Base-by-base conservation (phyloP, 768 basidiomycete species). In the Leccinum rimulosum region DNA sequence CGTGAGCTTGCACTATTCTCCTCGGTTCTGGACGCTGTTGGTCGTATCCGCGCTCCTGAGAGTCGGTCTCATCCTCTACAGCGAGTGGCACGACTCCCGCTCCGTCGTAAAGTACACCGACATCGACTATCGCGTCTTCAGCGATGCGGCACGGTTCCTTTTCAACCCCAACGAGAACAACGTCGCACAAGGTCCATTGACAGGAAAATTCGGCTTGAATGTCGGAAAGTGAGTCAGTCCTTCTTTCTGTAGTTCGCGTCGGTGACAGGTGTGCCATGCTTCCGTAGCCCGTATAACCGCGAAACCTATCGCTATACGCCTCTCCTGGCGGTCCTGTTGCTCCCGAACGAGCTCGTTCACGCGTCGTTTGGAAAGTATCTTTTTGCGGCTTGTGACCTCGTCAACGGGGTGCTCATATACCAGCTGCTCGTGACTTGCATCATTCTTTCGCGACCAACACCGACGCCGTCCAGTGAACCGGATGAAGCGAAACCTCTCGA, bases 261-360 rank as follows among this genome's bases (percentile, higher is more conserved):
- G 55, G 40, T 52, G 58, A 45, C 43, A 48, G 33, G 15, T 33
- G 57, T 35, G 58, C 57, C 62, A 25, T 66, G 28, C 35, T 25
- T 36, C 54, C 56, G 2, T 66, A 98, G 93, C 68, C 97, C 97
- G 8, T 99, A 98, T 72, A 82, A 79, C 11, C 83, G 97, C 43
- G 84, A 90, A 64, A 99, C 97, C 1, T 99, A 96, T 71, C 90
- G 97, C 19, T 99, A 99, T 73, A 98, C 97, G 0, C 97, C 97
- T 7, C 76, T 99, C 33, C 82, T 99, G 12, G 91, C 97, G 3
- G 71, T 93, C 3, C 73, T 97, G 15, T 76, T 98, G 28, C 77
- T 86, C 3, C 95, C 96, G 10, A 96, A 94, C 68, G 80, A 80
- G 61, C 80, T 88, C 77, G 63, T 95, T 11, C 92, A 93, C 63